Evolutionary conservation across 176 grass and related monocot genomes (phyloP).

Genomic region (Phragmites australis): DNA sequence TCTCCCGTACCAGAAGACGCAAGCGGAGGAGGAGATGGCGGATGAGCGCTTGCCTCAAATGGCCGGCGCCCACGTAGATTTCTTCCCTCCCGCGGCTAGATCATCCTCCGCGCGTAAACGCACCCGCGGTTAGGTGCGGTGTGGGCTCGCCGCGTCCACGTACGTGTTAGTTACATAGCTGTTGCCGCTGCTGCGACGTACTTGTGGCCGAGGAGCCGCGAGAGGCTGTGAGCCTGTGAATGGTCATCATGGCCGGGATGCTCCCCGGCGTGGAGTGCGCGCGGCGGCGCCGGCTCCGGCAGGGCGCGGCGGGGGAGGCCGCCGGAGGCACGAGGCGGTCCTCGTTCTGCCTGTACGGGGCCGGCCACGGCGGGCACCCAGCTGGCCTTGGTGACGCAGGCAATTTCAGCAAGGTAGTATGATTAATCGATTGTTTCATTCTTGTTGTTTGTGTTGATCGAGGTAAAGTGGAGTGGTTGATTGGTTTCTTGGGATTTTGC

Average conservation of each 20-base stretch:
- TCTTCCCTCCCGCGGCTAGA: background rate
- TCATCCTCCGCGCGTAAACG: conserved; percentile 9
- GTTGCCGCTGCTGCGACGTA: background rate
- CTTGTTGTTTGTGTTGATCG: background rate
- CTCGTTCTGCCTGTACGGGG: conserved; percentile 56
- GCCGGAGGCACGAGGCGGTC: conserved; percentile 32
- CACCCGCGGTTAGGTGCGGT: background rate
- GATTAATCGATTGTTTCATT: background rate
- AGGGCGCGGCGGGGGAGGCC: background rate
- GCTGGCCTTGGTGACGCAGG: background rate
- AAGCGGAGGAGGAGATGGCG: background rate
- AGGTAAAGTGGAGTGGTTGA: background rate
- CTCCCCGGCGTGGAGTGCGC: conserved; percentile 79
- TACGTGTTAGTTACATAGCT: background rate
- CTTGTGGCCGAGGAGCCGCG: background rate
- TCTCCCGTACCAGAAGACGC: background rate
- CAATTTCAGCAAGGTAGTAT: conserved; percentile 31
- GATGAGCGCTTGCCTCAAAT: conserved; percentile 9
- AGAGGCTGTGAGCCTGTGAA: background rate
- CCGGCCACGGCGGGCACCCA: conserved; percentile 35
- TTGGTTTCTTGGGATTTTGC: background rate
- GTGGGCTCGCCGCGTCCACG: conserved; percentile 11
- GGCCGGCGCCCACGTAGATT: background rate
- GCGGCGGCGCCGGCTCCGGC: conserved; percentile 61
- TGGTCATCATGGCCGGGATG: conserved; percentile 74